Base-by-base conservation (phyloP, 805 yeast genomes). In the Saturnispora silvae region DNA sequence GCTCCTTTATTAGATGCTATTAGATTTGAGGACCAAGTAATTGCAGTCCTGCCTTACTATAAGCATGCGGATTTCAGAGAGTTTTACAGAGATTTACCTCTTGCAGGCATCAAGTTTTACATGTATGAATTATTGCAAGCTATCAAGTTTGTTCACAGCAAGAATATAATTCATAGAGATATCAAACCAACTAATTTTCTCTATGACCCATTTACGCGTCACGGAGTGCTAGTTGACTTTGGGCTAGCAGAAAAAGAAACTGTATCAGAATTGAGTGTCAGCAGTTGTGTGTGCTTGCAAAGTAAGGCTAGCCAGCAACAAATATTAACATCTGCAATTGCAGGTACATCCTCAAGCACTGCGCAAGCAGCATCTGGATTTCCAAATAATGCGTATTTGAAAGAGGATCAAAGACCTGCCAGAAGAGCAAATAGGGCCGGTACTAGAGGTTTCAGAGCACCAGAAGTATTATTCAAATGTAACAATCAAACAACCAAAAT, bases 371-470 rank as follows among this genome's bases (percentile, higher is more conserved):
- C n/a, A n/a, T 60, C 51, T 11, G 45, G 65, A 2, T 46, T 52
- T 6, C 57, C 59, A 11, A 41, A 48, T 4, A 68, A 69, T 57
- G 89, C 96, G 2, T 85, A 82, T 52, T 81, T 86, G 8, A 85
- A 84, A 53, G 83, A 82, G 49, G 98, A 92, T 60, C 73, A 74
- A 34, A 67, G 97, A 48, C 81, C 94, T 0, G 83, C 92, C 2
- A 70, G 95, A 50, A 70, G 98, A 40, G 97, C 97, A 0, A 92
- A 92, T 51, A 75, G 98, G 49, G 98, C 98, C 14, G 96, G 96
- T 7, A 86, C 96, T 1, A 68, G 96, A 48, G 96, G 96, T 0
- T 86, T 86, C 52, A 67, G 96, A 47, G 95, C 96, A 0, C 96
- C 96, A 0, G 96, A 86, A 54, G 96, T 86, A 4, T 61, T 87